Base-by-base conservation (phyloP, 805 yeast species). In the Saccharomycopsis fermentans region DNA sequence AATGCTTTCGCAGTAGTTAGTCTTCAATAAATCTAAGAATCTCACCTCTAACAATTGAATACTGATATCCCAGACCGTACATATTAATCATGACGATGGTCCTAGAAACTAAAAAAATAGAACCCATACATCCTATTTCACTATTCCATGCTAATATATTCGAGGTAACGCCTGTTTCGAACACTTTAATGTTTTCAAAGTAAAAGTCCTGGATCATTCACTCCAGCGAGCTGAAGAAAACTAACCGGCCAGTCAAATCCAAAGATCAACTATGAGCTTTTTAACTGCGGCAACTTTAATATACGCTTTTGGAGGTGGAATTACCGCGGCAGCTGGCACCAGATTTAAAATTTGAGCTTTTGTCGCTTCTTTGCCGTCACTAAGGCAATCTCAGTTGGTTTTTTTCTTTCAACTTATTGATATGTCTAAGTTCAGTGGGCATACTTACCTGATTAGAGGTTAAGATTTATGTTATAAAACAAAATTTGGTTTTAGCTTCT, bases 71-170 rank as follows among this genome's bases (percentile, higher is more conserved):
- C 32, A 4, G 32, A 27, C 32, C 32, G 32, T 27, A 4, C 32
- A 4, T 27, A 27, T 27, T 27, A 27, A 27, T 27, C 32, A 27
- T 27, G 4, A 27, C 32, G 32, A 27, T 27, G 32, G 32, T 27
- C 32, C 32, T 27, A 27, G 32, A 27, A 27, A 27, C 32, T 74
- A 73, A 73, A 74, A 72, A 72, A 73, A 72, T 72, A 71, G 75
- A 72, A 72, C 76, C n/a, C 75, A 70, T 69, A 68, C 73, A 74
- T 71, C 74, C 75, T 73, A 73, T 73, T 73, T 71, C 71, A 73
- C 71, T 73, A 73, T 73, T 73, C 75, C 32, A 27, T 27, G 32
- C 32, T 27, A 27, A 27, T 27, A 27, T 27, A 27, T 27, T 27
- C 32, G 32, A 27, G 32, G 6, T 27, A 27, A 27, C 32, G 32